Conservation (phyloP, 441 rosid genomes). For the Capsella rubella region DNA sequence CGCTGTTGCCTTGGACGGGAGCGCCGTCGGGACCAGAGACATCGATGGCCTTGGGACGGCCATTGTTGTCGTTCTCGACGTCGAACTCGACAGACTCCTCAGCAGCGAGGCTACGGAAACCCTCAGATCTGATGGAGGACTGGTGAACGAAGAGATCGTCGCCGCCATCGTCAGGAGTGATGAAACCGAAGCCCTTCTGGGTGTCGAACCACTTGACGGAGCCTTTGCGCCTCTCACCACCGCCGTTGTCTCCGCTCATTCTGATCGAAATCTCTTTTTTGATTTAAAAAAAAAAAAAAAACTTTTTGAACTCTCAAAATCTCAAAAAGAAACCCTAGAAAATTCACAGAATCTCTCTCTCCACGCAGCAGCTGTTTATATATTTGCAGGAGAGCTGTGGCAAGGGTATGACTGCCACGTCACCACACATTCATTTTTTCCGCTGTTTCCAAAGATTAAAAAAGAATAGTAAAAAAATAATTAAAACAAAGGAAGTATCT, state of each 20-base stretch:
- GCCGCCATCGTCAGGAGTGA: slow-evolving; percentile 70
- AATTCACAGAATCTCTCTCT: too few relatives aligned
- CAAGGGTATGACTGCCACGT: slow-evolving; percentile 43
- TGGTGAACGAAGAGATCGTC: slow-evolving; percentile 81
- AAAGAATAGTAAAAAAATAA: too few relatives aligned
- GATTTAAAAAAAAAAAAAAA: too few relatives aligned
- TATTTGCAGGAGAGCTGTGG: slow-evolving; percentile 14
- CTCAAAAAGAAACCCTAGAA: slow-evolving; percentile 31
- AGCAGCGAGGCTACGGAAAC: slow-evolving; percentile 66
- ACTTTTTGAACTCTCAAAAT: not conserved
- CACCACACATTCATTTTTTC: not conserved
- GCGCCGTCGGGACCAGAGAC: slow-evolving; percentile 66
- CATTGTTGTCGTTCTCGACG: slow-evolving; percentile 47
- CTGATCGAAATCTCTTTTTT: slow-evolving; percentile 1
- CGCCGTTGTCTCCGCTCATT: slow-evolving; percentile 44
- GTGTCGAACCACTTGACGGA: slow-evolving; percentile 76
- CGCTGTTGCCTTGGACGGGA: slow-evolving; percentile 53
- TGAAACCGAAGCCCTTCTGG: slow-evolving; percentile 75
- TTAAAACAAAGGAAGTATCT: too few relatives aligned
- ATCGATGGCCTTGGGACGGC: slow-evolving; percentile 66
- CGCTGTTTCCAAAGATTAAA: not conserved
- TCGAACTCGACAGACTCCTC: slow-evolving; percentile 72
- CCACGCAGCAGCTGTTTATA: too few relatives aligned
- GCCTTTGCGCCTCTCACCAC: slow-evolving; percentile 63
- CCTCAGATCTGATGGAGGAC: slow-evolving; percentile 70